phyloP scores from a whole-genome alignment of 2,329 filamentous ascomycete species.

The Trichoderma koningiopsis region DNA sequence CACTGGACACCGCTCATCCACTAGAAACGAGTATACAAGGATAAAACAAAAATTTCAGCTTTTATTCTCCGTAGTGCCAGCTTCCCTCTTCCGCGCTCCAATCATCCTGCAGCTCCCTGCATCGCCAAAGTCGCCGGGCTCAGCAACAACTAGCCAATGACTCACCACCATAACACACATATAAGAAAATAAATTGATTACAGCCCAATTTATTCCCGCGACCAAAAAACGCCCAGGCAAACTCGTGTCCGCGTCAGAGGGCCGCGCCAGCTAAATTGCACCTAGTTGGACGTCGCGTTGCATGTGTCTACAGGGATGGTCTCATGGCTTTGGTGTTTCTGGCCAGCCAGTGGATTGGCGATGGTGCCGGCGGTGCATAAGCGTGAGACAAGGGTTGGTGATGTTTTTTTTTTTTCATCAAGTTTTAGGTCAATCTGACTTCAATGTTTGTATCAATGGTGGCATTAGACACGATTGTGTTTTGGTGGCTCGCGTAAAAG shows the following conservation, averaged over 20 bases:
- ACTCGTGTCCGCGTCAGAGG: conserved; percentile 29
- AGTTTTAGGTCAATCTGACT: neutral
- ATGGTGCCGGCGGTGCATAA: conserved; percentile 16
- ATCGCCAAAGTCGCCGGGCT: conserved; percentile 19
- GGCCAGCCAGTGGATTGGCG: conserved; percentile 32
- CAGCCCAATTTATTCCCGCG: neutral
- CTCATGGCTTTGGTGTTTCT: conserved; percentile 28
- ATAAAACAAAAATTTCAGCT: neutral
- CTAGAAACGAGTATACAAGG: neutral
- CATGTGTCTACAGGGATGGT: neutral
- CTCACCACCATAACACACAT: conserved; percentile 27
- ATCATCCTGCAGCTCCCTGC: conserved; percentile 24
- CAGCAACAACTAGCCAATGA: conserved; percentile 33
- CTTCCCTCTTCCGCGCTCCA: conserved; percentile 14
- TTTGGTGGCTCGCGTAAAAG: neutral
- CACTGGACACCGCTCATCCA: neutral
- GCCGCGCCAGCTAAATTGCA: conserved; percentile 22
- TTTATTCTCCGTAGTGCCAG: conserved; percentile 12
- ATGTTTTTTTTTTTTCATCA: neutral
- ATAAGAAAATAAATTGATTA: neutral
- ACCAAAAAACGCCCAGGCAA: conserved; percentile 21
- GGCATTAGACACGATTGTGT: neutral
- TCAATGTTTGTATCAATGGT: neutral
- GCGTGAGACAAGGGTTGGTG: conserved; percentile 9
- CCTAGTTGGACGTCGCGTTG: conserved; percentile 25